Evolutionary conservation across 1,284 basidiomycete genomes (phyloP).

Genomic region (Rhodotorula sp.): DNA sequence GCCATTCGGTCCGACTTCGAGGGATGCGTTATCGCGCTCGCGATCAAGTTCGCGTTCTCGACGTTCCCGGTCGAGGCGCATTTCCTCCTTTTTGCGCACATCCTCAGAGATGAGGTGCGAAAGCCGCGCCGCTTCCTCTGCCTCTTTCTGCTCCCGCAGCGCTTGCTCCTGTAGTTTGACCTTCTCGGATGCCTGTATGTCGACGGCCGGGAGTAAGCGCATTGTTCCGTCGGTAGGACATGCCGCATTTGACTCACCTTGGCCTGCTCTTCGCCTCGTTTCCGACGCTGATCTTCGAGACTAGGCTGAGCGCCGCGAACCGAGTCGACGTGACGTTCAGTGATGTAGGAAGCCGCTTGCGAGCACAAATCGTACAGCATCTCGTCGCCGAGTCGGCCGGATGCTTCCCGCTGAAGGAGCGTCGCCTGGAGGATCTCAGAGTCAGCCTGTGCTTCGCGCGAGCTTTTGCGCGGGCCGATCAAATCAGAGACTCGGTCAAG

Average conservation of each 20-base stretch:
- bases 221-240: no score
- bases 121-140: slow-evolving; percentile 32
- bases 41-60: slow-evolving; percentile 20
- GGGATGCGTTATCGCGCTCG: slow-evolving; percentile 5
- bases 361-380: slow-evolving; percentile 44
- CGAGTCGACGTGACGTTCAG: slow-evolving; percentile 39
- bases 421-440: slow-evolving; percentile 5
- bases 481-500: background rate
- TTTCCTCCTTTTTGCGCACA: slow-evolving; percentile 35
- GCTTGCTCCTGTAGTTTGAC: slow-evolving; percentile 15
- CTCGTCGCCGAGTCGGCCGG: slow-evolving; percentile 35
- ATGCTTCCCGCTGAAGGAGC: slow-evolving; percentile 22
- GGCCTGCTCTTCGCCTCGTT: slow-evolving; percentile 38
- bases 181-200: slow-evolving; percentile 18
- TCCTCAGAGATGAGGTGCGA: slow-evolving; percentile 41
- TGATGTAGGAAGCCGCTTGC: slow-evolving; percentile 40
- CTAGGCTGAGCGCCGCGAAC: slow-evolving; percentile 39
- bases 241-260: slow-evolving; percentile 9
- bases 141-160: slow-evolving; percentile 24
- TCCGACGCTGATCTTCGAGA: slow-evolving; percentile 36
- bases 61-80: slow-evolving; percentile 25
- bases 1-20: slow-evolving; percentile 15
- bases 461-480: no score
- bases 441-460: background rate
- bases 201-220: background rate